Evolutionary conservation across 1,284 basidiomycete species (phyloP).

Genomic region (Puccinia triticina): DNA sequence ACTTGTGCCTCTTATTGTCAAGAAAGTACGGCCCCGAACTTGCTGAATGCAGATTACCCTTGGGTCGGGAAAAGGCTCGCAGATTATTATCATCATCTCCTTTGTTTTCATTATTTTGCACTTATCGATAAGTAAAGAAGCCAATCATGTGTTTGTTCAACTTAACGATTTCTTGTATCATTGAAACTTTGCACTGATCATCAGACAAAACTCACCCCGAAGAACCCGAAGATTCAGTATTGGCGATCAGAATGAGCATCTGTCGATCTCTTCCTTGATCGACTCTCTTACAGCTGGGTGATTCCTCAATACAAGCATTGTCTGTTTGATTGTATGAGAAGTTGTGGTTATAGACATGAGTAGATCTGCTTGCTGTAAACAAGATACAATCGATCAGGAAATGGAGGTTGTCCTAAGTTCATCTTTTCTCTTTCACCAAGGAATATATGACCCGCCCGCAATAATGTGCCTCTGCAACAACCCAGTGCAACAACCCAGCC

Average conservation of each 20-base stretch:
- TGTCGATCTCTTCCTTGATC: neutral
- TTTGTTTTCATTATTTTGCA: neutral
- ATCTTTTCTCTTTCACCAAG: too few relatives aligned
- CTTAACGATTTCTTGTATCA: constrained; percentile 29
- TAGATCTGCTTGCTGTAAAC: neutral
- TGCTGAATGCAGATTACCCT: constrained; percentile 49
- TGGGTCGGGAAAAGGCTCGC: constrained; percentile 20
- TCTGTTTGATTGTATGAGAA: neutral
- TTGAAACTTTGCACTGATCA: constrained; percentile 15
- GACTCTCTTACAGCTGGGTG: neutral
- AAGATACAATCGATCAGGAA: neutral
- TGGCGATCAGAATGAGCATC: neutral
- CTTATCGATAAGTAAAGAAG: neutral
- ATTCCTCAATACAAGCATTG: neutral
- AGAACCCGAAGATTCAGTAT: neutral
- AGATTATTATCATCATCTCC: neutral
- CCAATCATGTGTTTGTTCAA: neutral
- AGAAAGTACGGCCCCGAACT: constrained; percentile 41
- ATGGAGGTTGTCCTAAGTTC: too few relatives aligned
- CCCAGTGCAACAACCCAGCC: too few relatives aligned
- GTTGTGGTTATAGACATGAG: constrained; percentile 7
- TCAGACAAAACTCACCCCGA: neutral
- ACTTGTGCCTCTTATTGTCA: constrained; percentile 20
- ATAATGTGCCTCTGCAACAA: too few relatives aligned
- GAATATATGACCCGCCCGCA: too few relatives aligned